These are phyloP conservation scores for Debaryomyces singareniensis DNA, from an alignment of 1,139 yeast genomes.

Conservation along the genomic window DNA sequence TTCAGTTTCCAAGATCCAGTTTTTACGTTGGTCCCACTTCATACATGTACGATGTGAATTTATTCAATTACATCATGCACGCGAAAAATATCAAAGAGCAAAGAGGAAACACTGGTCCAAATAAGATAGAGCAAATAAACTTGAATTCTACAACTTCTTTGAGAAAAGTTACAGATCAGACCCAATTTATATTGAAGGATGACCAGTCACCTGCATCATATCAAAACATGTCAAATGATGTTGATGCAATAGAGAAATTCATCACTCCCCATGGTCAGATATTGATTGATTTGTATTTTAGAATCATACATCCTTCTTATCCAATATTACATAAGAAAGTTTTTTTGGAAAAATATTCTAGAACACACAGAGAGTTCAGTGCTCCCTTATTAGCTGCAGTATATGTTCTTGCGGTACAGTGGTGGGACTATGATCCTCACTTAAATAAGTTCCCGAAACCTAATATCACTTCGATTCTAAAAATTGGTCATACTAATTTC, in stretches of 20 bases:
- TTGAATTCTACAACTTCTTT: conserved; percentile 51
- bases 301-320: conserved; percentile 72
- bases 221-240: conserved; percentile 57
- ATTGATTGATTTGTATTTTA: conserved; percentile 62
- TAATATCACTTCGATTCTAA: conserved; percentile 42
- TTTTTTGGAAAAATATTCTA: conserved; percentile 65
- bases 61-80: conserved; percentile 46
- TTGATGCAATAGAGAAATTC: conserved; percentile 64
- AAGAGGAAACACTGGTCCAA: conserved; percentile 9
- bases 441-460: conserved; percentile 62
- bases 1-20: conserved; percentile 71
- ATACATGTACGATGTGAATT: conserved; percentile 50
- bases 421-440: conserved; percentile 81
- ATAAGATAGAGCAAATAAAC: conserved; percentile 59
- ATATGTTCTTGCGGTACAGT: conserved; percentile 66
- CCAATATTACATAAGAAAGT: conserved; percentile 75
- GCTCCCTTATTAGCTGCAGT: conserved; percentile 76
- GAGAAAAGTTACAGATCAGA: conserved; percentile 59
- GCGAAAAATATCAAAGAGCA: conserved; percentile 4
- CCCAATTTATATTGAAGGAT: conserved; percentile 63
- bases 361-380: conserved; percentile 72
- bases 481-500: conserved; percentile 51
- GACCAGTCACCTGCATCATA: conserved; percentile 64
- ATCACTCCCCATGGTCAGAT: conserved; percentile 76
- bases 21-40: conserved; percentile 75